Evolutionary conservation across 2,329 filamentous ascomycete genomes (phyloP).

Genomic region (Fusarium sp.): DNA sequence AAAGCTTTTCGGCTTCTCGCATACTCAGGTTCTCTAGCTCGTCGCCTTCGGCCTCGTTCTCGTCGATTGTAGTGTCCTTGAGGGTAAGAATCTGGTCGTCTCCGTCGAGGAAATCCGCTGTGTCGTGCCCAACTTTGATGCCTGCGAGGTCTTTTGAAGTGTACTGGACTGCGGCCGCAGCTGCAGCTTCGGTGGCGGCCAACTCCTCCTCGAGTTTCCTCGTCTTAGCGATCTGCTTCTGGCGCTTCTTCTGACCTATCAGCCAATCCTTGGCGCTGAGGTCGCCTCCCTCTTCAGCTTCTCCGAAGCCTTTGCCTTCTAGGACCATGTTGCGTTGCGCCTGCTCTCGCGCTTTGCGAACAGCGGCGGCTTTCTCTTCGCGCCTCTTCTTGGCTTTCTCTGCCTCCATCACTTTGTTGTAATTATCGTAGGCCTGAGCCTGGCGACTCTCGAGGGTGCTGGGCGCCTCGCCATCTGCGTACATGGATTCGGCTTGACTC

Average conservation of each 20-base stretch:
- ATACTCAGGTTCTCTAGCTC: conserved; percentile 84
- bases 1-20: conserved; percentile 76
- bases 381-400: conserved; percentile 82
- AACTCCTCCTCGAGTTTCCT: conserved; percentile 79
- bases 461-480: conserved; percentile 71
- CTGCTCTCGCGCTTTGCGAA: conserved; percentile 87
- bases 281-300: conserved; percentile 72
- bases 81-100: conserved; percentile 92
- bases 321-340: conserved; percentile 80
- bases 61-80: conserved; percentile 89
- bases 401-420: conserved; percentile 70
- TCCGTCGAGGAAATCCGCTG: conserved; percentile 81
- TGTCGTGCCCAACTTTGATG: conserved; percentile 90
- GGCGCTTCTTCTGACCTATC: conserved; percentile 88
- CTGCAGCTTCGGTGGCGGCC: conserved; percentile 76
- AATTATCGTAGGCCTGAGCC: conserved; percentile 80
- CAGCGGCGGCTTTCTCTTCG: conserved; percentile 81
- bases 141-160: conserved; percentile 88
- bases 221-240: conserved; percentile 87
- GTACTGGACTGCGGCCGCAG: conserved; percentile 74
- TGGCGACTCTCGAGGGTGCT: conserved; percentile 88
- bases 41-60: conserved; percentile 87
- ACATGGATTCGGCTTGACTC: conserved; percentile 59
- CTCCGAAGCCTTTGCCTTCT: conserved; percentile 85
- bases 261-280: conserved; percentile 89